Evolutionary conservation across 2,329 filamentous ascomycete species (phyloP).

Genomic region (Talaromyces islandicus): DNA sequence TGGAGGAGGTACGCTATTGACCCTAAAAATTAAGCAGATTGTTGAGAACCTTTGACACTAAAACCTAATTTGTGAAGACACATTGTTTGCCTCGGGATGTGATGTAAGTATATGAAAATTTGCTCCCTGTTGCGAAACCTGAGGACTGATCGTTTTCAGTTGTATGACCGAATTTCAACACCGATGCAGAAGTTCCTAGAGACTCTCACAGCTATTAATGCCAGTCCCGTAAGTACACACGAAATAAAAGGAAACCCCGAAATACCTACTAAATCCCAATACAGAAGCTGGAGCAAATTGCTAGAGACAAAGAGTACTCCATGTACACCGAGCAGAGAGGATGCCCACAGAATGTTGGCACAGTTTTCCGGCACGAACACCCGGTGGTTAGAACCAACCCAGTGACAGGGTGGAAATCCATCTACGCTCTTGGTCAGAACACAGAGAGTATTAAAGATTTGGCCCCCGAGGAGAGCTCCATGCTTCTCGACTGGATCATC

Average conservation of each 20-base stretch:
- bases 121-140: background rate
- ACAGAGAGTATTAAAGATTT: constrained; percentile 40
- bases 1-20: constrained; percentile 29
- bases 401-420: constrained; percentile 58
- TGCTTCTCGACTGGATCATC: background rate
- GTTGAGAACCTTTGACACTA: background rate
- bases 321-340: constrained; percentile 39
- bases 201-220: constrained; percentile 40
- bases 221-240: background rate
- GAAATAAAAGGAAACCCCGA: background rate
- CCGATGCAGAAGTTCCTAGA: constrained; percentile 45
- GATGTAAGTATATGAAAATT: constrained; percentile 15
- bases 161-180: constrained; percentile 51
- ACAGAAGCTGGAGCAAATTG: background rate
- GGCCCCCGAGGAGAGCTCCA: constrained; percentile 31
- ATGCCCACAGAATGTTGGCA: constrained; percentile 50
- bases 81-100: constrained; percentile 47
- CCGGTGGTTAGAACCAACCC: constrained; percentile 58
- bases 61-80: constrained; percentile 24
- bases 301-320: background rate
- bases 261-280: background rate
- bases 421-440: constrained; percentile 44
- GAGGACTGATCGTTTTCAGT: constrained; percentile 19
- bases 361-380: constrained; percentile 45
- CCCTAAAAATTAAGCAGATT: background rate